A percentile compares a stretch with the other conserved stretches of the same genome.
These are phyloP conservation scores for Simplicillium aogashimaense DNA, from an alignment of 2,329 filamentous ascomycete genomes.

Conservation along the genomic window DNA sequence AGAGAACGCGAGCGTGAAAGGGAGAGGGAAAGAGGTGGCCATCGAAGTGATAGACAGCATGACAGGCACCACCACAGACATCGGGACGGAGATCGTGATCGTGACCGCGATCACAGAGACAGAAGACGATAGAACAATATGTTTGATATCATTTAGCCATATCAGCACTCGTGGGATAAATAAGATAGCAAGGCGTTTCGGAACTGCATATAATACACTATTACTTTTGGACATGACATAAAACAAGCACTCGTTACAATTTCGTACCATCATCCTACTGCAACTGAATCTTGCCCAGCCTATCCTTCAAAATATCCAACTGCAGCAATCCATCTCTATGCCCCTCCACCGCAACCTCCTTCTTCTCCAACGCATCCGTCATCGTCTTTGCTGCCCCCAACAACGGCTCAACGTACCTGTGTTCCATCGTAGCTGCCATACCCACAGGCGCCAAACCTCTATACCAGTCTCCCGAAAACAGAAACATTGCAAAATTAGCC, in stretches of 20 bases:
- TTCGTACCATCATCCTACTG: conserved; percentile 15
- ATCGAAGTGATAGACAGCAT: conserved; percentile 30
- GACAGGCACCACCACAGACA: conserved; percentile 21
- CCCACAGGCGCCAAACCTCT: conserved; percentile 41
- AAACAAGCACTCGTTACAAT: neutral
- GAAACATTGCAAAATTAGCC: conserved; percentile 50
- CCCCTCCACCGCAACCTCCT: conserved; percentile 19
- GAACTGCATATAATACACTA: conserved; percentile 8
- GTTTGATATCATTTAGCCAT: no score
- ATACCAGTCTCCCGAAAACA: conserved; percentile 36
- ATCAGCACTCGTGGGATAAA: conserved; percentile 5
- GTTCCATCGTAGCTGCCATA: conserved; percentile 47
- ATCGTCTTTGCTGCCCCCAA: conserved; percentile 29
- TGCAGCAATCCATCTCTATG: conserved; percentile 19
- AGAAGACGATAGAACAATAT: no score
- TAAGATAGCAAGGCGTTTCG: conserved; percentile 6
- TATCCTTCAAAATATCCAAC: conserved; percentile 30
- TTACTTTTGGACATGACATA: conserved; percentile 1
- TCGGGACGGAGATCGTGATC: conserved; percentile 13
- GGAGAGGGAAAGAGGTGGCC: conserved; percentile 26
- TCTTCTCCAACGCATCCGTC: conserved; percentile 19
- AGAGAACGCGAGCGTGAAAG: conserved; percentile 33
- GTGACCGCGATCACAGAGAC: conserved; percentile 9
- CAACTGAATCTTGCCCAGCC: conserved; percentile 28
- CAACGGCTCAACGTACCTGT: conserved; percentile 48